Evolutionary conservation across 164 flowering plant genomes (phyloP).

Genomic region (Litsea cubeba): DNA sequence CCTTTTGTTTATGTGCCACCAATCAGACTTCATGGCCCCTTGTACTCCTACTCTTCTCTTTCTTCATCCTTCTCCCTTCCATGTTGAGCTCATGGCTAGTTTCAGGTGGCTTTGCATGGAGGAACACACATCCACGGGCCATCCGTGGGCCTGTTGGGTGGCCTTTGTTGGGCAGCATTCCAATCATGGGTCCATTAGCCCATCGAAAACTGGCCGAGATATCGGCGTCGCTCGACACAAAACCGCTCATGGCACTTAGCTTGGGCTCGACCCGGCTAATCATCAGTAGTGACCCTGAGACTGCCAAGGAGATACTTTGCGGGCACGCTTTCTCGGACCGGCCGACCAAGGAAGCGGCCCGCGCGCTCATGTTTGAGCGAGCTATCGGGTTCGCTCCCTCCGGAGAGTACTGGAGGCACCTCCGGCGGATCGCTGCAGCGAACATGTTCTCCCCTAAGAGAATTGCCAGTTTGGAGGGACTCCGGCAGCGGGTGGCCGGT

Average conservation of each 20-base stretch:
- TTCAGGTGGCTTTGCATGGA: constrained; percentile 68
- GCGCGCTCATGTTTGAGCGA: constrained; percentile 69
- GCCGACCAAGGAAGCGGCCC: constrained; percentile 64
- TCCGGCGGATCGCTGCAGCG: constrained; percentile 51
- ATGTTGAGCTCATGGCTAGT: constrained; percentile 37
- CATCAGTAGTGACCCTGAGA: constrained; percentile 76
- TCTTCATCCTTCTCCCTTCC: constrained; percentile 21
- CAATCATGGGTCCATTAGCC: constrained; percentile 45
- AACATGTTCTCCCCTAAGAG: constrained; percentile 73
- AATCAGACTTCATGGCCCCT: constrained; percentile 22
- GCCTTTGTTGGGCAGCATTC: constrained; percentile 51
- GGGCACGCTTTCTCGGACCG: constrained; percentile 65
- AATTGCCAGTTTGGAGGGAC: constrained; percentile 37
- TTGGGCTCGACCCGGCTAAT: constrained; percentile 52
- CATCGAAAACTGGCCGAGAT: constrained; percentile 50
- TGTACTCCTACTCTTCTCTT: constrained; percentile 15
- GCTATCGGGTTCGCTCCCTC: constrained; percentile 91
- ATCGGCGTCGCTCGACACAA: constrained; percentile 35
- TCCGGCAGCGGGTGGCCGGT: constrained; percentile 25
- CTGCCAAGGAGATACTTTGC: constrained; percentile 64
- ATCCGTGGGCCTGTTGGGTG: constrained; percentile 54
- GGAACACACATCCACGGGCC: constrained; percentile 18
- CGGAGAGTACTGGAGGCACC: constrained; percentile 67
- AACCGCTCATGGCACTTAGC: constrained; percentile 66
- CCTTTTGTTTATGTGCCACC: constrained; percentile 19